phyloP scores from a whole-genome alignment of 2,329 filamentous ascomycete genomes.

The Aspergillus cejpii region DNA sequence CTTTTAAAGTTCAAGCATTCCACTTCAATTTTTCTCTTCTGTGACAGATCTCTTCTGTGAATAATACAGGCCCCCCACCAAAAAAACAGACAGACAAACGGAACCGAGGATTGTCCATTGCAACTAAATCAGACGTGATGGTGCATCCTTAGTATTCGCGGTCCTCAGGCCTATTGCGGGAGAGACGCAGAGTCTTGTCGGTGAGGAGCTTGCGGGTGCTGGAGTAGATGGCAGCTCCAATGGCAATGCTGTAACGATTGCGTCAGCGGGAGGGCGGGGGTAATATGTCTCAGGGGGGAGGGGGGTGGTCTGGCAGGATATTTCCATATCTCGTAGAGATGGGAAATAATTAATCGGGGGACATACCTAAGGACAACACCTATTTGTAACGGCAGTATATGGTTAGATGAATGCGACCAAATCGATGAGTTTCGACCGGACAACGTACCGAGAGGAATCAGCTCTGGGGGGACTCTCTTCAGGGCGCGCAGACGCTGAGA shows the following conservation, averaged over 20 bases:
- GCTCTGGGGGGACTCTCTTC: conserved; percentile 84
- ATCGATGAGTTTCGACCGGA: conserved; percentile 5
- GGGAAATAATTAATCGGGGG: conserved; percentile 7
- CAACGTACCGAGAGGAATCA: conserved; percentile 82
- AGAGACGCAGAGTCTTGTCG: conserved; percentile 88
- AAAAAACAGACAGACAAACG: conserved; percentile 14
- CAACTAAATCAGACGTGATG: conserved; percentile 29
- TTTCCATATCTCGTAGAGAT: conserved; percentile 8
- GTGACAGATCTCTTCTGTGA: conserved; percentile 22
- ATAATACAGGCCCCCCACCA: conserved; percentile 27
- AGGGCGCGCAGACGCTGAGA: conserved; percentile 88
- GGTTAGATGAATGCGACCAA: conserved; percentile 18
- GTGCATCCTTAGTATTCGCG: conserved; percentile 36
- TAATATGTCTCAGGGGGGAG: too few species aligned
- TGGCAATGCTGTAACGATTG: conserved; percentile 49
- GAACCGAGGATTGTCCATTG: conserved; percentile 22
- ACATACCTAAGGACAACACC: conserved; percentile 80
- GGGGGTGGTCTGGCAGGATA: neutral
- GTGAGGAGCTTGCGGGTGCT: conserved; percentile 71
- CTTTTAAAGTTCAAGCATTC: conserved; percentile 12
- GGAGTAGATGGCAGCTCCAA: conserved; percentile 77
- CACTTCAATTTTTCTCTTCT: conserved; percentile 17
- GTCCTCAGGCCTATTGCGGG: conserved; percentile 56
- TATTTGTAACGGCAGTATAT: conserved; percentile 38
- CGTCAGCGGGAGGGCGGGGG: conserved; percentile 20